These are phyloP conservation scores for Rhodotorula mucilaginosa DNA, from an alignment of 1,284 basidiomycete genomes.

Conservation along the genomic window DNA sequence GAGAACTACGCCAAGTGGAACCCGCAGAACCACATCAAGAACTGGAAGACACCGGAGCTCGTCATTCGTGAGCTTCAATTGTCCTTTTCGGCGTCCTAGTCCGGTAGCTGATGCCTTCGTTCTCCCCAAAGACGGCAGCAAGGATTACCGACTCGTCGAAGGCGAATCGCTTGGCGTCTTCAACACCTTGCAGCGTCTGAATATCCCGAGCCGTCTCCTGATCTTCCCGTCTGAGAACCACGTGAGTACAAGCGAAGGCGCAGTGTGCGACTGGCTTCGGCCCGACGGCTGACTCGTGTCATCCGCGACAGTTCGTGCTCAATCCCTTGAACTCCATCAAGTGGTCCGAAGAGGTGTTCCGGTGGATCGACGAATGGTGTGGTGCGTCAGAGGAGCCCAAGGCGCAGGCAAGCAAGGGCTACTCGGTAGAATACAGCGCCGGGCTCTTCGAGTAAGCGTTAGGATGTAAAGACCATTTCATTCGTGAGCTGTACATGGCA, in stretches of 20 bases:
- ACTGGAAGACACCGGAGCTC: constrained; percentile 81
- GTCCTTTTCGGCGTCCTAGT: too few species aligned
- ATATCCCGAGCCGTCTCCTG: constrained; percentile 74
- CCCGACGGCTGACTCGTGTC: background rate
- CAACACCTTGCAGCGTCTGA: constrained; percentile 65
- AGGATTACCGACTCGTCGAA: constrained; percentile 58
- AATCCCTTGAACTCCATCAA: constrained; percentile 57
- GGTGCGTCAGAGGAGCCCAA: background rate
- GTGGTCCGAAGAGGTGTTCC: constrained; percentile 84
- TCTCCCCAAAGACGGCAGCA: constrained; percentile 73
- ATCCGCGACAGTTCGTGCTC: constrained; percentile 44
- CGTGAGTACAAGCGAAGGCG: constrained; percentile 8
- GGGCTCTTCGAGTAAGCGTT: background rate
- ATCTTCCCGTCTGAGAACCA: constrained; percentile 81
- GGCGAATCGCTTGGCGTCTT: constrained; percentile 76
- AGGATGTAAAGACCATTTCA: background rate
- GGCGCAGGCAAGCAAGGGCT: background rate
- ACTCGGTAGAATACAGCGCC: constrained; percentile 6
- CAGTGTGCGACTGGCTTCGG: too few species aligned
- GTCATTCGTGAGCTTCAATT: constrained; percentile 54
- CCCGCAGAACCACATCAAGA: constrained; percentile 72
- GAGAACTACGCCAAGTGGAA: constrained; percentile 52
- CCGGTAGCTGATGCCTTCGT: background rate
- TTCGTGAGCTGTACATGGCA: background rate
- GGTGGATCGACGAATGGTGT: constrained; percentile 41